Evolutionary conservation across 148 eudicot genomes (phyloP).

Genomic region (Fagopyrum esculentum): DNA sequence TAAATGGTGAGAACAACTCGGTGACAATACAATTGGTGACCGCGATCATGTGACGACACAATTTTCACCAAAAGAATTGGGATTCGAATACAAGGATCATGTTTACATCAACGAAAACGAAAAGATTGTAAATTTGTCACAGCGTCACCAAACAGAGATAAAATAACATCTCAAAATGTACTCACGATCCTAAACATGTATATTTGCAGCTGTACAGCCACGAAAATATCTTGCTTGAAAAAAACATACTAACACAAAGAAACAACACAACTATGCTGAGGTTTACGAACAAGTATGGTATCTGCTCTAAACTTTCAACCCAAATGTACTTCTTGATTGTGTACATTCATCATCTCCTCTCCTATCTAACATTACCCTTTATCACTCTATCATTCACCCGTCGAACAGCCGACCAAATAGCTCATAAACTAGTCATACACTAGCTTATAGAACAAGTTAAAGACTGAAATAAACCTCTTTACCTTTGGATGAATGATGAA

Average conservation of each 20-base stretch:
- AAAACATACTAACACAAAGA: background rate
- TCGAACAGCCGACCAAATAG: background rate
- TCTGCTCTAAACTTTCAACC: slow-evolving; percentile 3
- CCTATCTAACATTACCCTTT: slow-evolving; percentile 6
- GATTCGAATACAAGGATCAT: no score
- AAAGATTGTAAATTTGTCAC: background rate
- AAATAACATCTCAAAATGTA: background rate
- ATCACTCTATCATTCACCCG: background rate
- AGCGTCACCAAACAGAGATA: background rate
- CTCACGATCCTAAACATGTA: background rate
- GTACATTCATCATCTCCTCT: slow-evolving; percentile 7
- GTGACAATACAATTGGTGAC: no score
- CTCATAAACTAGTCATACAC: background rate
- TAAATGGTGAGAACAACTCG: no score
- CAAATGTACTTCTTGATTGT: background rate
- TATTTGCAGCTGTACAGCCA: slow-evolving; percentile 10
- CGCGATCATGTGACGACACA: no score
- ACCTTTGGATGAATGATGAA: background rate
- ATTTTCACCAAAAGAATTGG: no score
- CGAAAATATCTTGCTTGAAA: background rate
- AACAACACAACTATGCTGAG: background rate
- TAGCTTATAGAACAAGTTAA: background rate
- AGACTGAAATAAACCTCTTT: background rate
- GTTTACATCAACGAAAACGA: background rate
- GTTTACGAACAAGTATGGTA: slow-evolving; percentile 7